Conservation (phyloP, 129 eudicot species). For the Saposhnikovia divaricata region DNA sequence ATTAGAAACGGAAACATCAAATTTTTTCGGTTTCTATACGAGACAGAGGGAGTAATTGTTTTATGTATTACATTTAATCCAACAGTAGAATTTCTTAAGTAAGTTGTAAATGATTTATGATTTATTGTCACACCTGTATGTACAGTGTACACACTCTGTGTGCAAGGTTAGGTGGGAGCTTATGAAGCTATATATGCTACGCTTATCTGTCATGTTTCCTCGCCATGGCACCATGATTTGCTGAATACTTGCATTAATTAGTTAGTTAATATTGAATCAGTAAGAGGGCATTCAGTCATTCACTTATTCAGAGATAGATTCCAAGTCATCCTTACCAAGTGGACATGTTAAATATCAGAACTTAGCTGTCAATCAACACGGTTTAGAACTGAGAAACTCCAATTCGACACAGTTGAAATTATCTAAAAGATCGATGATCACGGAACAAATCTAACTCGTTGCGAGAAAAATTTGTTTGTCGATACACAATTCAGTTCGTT, state of each 20-base stretch:
- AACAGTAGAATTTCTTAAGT: too few species aligned
- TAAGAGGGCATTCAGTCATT: neutral
- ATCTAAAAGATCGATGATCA: neutral
- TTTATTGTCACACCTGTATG: too few species aligned
- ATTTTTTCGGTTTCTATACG: too few species aligned
- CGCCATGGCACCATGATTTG: neutral
- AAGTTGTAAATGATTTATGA: too few species aligned
- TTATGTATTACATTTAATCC: too few species aligned
- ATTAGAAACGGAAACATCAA: too few species aligned
- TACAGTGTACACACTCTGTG: neutral
- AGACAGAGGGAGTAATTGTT: too few species aligned
- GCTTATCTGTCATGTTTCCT: neutral
- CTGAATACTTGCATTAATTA: slow-evolving; percentile 7
- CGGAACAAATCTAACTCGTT: neutral
- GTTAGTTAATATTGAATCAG: neutral
- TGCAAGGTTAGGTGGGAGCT: neutral
- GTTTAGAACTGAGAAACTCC: neutral
- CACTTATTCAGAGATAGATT: neutral
- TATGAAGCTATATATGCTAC: neutral
- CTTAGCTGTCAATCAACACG: slow-evolving; percentile 1
- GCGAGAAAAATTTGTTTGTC: too few species aligned
- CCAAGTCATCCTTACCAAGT: neutral
- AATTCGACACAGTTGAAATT: neutral
- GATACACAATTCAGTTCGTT: neutral
- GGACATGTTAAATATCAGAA: neutral